Percentiles rank a stretch among this genome's conserved stretches.
phyloP scores from a whole-genome alignment of 108 stramenopile genomes.

The Aurantiochytrium sp. region DNA sequence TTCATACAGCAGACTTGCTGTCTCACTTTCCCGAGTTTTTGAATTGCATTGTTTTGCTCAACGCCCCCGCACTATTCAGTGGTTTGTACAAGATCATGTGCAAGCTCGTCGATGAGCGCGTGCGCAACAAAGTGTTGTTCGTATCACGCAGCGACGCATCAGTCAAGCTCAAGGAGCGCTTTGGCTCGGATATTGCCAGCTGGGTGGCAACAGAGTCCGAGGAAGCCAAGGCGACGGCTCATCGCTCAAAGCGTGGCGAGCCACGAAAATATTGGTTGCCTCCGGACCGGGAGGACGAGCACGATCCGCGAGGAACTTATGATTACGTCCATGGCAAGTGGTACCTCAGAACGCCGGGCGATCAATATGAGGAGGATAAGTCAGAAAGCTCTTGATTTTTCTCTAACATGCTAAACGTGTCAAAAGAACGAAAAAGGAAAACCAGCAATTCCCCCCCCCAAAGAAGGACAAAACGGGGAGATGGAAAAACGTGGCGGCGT shows the following conservation, averaged over 20 bases:
- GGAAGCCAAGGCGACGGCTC: neutral
- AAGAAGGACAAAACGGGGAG: too few relatives aligned
- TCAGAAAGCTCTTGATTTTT: neutral
- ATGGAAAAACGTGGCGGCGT: too few relatives aligned
- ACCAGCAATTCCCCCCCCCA: too few relatives aligned
- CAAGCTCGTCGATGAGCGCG: neutral
- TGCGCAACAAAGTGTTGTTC: neutral
- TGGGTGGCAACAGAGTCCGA: neutral
- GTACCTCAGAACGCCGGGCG: neutral
- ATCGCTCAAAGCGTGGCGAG: neutral
- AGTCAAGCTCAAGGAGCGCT: neutral
- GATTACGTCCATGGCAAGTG: neutral
- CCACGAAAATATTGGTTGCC: neutral
- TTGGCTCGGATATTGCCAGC: neutral
- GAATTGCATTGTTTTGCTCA: neutral
- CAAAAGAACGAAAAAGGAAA: too few relatives aligned
- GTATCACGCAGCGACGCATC: neutral
- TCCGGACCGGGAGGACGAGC: neutral
- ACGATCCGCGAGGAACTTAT: neutral
- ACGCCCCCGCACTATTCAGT: neutral
- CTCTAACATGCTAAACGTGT: too few relatives aligned
- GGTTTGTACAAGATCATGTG: neutral
- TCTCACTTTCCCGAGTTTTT: neutral
- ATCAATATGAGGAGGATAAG: neutral
- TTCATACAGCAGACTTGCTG: neutral